Evolutionary conservation across 805 yeast genomes (phyloP), one percentile per base, ranked within the genome.

Genomic region (Myxozyma geophila): DNA sequence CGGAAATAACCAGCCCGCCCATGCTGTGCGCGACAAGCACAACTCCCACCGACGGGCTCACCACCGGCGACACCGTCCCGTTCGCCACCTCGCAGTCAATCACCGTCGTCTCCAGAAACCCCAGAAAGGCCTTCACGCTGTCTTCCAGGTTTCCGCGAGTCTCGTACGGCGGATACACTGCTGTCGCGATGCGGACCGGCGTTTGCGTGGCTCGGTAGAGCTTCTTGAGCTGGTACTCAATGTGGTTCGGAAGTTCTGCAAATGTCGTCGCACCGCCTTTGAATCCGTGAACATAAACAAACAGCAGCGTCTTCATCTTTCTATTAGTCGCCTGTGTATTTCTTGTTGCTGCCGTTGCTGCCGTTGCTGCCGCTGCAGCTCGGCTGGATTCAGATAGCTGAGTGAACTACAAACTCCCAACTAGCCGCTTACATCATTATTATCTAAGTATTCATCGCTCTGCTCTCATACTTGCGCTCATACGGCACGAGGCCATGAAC

Each of bases 241-340:
- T 43, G 33, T 63, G 37, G 5, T n/a, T 10, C n/a, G 66, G 68
- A 37, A 63, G 65, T 12, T 53, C 39, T 12, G 50, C 58, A 65
- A 66, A 66, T 17, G 69, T 66, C 7, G 21, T 56, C 10, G 54
- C 65, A 23, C 49, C 65, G 40, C 69, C 69, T 48, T 64, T 63
- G 56, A 66, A 66, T 12, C 69, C 69, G 28, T 66, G 69, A 10
- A 66, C 63, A 36, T 60, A 64, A 10, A 66, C 59, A 6, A 66
- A 35, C 33, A 66, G 13, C 17, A 66, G 33, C 9, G 58, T 60
- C 40, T 66, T 66, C 65, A 37, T 60, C 17, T 28, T 54, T 28
- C 13, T 10, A 13, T 15, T 13, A 15, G 46, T 41, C 46, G 19
- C n/a, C 46, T 41, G 17, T n/a, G n/a, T n/a, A n/a, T n/a, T 28